Conservation (phyloP, 306 rosid genomes). For the Pyrus communis region DNA sequence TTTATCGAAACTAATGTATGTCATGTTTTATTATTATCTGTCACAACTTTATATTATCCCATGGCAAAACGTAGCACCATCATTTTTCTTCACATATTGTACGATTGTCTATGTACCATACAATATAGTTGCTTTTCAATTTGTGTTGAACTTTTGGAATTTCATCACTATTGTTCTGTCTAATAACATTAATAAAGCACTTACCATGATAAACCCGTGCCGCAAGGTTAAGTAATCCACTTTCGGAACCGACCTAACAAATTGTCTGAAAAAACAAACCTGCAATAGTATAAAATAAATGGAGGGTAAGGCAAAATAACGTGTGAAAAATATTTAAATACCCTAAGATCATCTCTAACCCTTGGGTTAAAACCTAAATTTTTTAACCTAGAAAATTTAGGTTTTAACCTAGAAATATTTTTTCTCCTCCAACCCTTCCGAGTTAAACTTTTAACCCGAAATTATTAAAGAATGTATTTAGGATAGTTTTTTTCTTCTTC, state of each 20-base stretch:
- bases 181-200: background rate
- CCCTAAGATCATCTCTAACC: too few relatives aligned
- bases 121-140: background rate
- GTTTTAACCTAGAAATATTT: too few relatives aligned
- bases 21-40: too few relatives aligned
- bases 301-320: background rate
- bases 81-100: background rate
- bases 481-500: too few relatives aligned
- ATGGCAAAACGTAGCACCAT: background rate
- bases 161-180: background rate
- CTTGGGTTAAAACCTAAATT: too few relatives aligned
- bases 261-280: constrained; percentile 79
- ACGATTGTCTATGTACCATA: too few relatives aligned
- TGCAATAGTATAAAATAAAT: constrained; percentile 1
- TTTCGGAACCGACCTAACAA: constrained; percentile 81
- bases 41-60: background rate
- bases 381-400: too few relatives aligned
- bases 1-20: background rate
- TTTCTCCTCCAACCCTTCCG: too few relatives aligned
- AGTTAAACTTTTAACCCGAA: too few relatives aligned
- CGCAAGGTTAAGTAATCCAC: constrained; percentile 88
- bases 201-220: constrained; percentile 87
- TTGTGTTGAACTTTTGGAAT: background rate
- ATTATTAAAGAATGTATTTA: too few relatives aligned
- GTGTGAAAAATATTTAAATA: background rate